Evolutionary conservation across 139 green algal species (phyloP), one percentile per base, ranked within the genome.

Genomic region (Spirogloea muscicola): DNA sequence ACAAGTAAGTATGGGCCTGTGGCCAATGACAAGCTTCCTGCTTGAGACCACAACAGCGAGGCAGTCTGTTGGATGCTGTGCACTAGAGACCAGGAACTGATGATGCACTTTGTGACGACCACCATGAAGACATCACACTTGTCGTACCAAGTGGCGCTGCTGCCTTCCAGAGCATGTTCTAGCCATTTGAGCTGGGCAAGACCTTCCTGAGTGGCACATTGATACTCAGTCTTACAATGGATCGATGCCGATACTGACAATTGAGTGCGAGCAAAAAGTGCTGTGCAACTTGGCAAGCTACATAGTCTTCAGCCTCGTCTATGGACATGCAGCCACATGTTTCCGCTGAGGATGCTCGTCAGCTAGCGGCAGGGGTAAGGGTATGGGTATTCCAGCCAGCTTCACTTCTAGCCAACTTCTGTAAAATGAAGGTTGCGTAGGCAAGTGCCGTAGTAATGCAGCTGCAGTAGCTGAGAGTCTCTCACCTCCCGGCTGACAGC

Each of bases 11-110:
- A 77, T 49, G 5, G 73, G 73, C 0, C 73, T 63, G 68, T 81
- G 73, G 29, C 73, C 73, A 18, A 77, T 41, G 13, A 81, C 73
- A 31, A 81, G 40, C 4, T 39, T 36, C 73, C 73, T 77, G 68
- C 16, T 37, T 5, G 5, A n/a, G 38, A 61, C 29, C 57, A 68
- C n/a, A n/a, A n/a, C n/a, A n/a, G n/a, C n/a, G n/a, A n/a, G n/a
- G n/a, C n/a, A n/a, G n/a, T n/a, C n/a, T n/a, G n/a, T n/a, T n/a
- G n/a, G n/a, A n/a, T n/a, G n/a, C n/a, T n/a, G n/a, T n/a, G n/a
- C n/a, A n/a, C n/a, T n/a, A n/a, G n/a, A n/a, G n/a, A n/a, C n/a
- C n/a, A n/a, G n/a, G n/a, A n/a, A n/a, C n/a, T n/a, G n/a, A n/a
- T n/a, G n/a, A n/a, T n/a, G n/a, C n/a, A n/a, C n/a, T n/a, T n/a